Conservation (phyloP, 2,329 filamentous ascomycete genomes). For the Corniculantispora saksenae region DNA sequence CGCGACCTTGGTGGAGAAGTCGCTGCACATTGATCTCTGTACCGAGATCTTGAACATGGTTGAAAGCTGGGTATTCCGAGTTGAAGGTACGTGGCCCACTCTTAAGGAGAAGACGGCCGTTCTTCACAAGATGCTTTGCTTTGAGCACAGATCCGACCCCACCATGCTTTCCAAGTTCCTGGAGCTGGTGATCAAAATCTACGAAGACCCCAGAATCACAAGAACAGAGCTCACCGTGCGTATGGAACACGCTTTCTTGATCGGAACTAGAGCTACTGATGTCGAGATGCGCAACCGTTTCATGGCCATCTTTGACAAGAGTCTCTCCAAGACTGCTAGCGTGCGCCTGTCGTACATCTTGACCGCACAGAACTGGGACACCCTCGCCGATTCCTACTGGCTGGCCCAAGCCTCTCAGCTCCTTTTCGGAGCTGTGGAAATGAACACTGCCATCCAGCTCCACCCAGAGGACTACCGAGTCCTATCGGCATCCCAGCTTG, state of each 20-base stretch:
- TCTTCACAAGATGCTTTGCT: constrained; percentile 97
- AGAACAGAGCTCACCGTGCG: constrained; percentile 93
- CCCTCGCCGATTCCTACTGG: constrained; percentile 93
- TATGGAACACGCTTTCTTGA: constrained; percentile 96
- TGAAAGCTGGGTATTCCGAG: constrained; percentile 93
- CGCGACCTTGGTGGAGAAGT: constrained; percentile 93
- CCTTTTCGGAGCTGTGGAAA: constrained; percentile 86
- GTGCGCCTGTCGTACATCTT: constrained; percentile 88
- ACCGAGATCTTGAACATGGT: constrained; percentile 93
- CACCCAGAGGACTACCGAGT: constrained; percentile 83
- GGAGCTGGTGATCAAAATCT: constrained; percentile 94
- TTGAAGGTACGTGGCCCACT: constrained; percentile 92
- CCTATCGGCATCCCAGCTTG: constrained; percentile 71
- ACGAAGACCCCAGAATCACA: constrained; percentile 95
- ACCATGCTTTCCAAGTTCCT: constrained; percentile 91
- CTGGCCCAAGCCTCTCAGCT: constrained; percentile 91
- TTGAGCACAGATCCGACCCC: constrained; percentile 80
- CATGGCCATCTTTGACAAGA: constrained; percentile 93
- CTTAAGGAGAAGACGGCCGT: constrained; percentile 99
- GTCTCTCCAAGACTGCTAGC: constrained; percentile 87
- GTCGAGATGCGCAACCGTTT: constrained; percentile 97
- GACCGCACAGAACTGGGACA: constrained; percentile 94
- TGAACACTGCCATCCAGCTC: constrained; percentile 75
- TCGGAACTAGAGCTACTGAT: constrained; percentile 88
- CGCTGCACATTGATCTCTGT: constrained; percentile 81